These are phyloP conservation scores for Lichtheimia corymbifera DNA, from an alignment of 371 early-diverging fungal genomes.

Conservation along the genomic window DNA sequence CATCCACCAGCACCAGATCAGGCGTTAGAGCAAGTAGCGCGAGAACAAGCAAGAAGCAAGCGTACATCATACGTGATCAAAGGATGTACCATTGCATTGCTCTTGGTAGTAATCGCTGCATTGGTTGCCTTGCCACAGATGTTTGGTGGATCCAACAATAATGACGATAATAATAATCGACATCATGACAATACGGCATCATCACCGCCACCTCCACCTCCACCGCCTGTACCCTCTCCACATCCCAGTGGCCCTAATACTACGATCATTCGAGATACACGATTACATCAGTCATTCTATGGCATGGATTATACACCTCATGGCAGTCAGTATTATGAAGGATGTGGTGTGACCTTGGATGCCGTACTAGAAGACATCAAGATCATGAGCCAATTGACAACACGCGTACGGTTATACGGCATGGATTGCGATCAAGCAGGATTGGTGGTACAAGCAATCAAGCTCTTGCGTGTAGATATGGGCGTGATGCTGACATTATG, in stretches of 20 bases:
- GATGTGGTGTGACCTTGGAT: constrained; percentile 36
- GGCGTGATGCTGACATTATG: constrained; percentile 44
- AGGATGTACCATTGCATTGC: constrained; percentile 6
- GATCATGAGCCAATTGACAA: constrained; percentile 42
- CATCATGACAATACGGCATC: not conserved
- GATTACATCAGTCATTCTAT: constrained; percentile 36
- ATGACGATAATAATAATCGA: not conserved
- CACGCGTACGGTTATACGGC: constrained; percentile 50
- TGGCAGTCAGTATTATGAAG: constrained; percentile 33
- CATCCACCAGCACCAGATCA: too few species aligned
- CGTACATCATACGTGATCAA: constrained; percentile 7
- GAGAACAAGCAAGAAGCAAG: constrained; percentile 54
- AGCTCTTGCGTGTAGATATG: constrained; percentile 35
- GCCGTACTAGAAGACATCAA: constrained; percentile 40
- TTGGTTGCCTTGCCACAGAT: constrained; percentile 12
- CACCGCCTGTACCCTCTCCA: not conserved
- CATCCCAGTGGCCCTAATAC: constrained; percentile 1
- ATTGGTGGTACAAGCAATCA: constrained; percentile 33
- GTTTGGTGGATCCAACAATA: not conserved
- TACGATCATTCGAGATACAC: constrained; percentile 12
- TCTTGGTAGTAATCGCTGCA: constrained; percentile 5
- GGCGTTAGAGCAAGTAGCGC: not conserved
- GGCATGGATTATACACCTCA: constrained; percentile 52
- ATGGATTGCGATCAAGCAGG: constrained; percentile 48
- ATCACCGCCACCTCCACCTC: not conserved